phyloP scores from a whole-genome alignment of 1,139 yeast genomes.

The Debaryomyces nepalensis region DNA sequence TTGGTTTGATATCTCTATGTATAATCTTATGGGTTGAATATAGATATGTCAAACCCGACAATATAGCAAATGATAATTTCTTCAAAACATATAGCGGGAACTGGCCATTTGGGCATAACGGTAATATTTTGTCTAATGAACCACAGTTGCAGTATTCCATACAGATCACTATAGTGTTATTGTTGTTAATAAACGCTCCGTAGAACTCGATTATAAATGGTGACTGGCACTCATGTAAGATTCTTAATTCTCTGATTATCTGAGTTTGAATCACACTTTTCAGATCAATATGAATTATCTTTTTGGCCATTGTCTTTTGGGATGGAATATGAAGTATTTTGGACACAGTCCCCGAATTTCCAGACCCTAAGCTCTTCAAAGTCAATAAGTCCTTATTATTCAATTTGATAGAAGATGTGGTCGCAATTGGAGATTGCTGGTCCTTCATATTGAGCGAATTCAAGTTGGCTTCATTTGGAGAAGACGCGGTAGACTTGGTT shows the following conservation, averaged over 20 bases:
- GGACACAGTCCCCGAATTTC: constrained; percentile 92
- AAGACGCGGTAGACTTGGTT: constrained; percentile 38
- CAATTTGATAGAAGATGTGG: constrained; percentile 48
- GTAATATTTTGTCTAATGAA: constrained; percentile 80
- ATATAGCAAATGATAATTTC: constrained; percentile 74
- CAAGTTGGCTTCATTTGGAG: constrained; percentile 20
- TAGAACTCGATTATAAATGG: constrained; percentile 87
- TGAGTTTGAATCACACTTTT: constrained; percentile 83
- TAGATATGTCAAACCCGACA: constrained; percentile 80
- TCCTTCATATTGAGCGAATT: constrained; percentile 12
- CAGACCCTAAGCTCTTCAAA: constrained; percentile 82
- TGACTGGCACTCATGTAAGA: constrained; percentile 86
- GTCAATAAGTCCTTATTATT: constrained; percentile 72
- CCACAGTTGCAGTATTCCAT: constrained; percentile 98
- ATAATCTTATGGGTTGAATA: constrained; percentile 84
- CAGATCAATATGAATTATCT: constrained; percentile 84
- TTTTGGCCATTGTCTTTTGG: constrained; percentile 88
- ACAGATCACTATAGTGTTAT: constrained; percentile 75
- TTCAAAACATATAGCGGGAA: constrained; percentile 71
- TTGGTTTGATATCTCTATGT: constrained; percentile 91
- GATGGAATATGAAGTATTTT: constrained; percentile 89
- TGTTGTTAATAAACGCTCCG: constrained; percentile 79
- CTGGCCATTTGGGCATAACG: constrained; percentile 44
- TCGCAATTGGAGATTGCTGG: constrained; percentile 37
- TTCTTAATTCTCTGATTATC: constrained; percentile 83